These are phyloP conservation scores for Pholiota adiposa DNA, from an alignment of 1,284 basidiomycete genomes.

Conservation along the genomic window DNA sequence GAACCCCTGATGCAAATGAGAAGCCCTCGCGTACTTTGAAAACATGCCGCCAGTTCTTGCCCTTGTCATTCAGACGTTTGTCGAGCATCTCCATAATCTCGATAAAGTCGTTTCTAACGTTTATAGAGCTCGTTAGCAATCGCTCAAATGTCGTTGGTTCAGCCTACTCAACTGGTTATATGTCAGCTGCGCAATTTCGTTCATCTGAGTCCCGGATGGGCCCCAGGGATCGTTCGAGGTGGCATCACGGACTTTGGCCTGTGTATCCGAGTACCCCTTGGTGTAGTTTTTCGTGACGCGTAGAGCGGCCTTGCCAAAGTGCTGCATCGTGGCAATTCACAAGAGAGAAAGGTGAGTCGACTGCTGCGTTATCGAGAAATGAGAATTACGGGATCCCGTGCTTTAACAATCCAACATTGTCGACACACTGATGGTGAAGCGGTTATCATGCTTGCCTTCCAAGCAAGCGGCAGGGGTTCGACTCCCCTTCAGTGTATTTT, in stretches of 20 bases:
- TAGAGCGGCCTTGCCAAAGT: conserved; percentile 80
- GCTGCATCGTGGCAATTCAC: conserved; percentile 50
- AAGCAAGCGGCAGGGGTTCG: conserved; percentile 86
- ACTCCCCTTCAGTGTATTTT: conserved; percentile 60
- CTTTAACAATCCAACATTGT: too few species aligned
- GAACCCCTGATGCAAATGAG: not conserved
- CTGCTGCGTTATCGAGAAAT: not conserved
- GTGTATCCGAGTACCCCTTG: conserved; percentile 92
- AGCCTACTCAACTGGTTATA: conserved; percentile 83
- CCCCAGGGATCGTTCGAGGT: conserved; percentile 99
- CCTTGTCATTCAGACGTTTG: conserved; percentile 98
- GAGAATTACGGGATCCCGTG: too few species aligned
- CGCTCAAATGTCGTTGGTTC: not conserved
- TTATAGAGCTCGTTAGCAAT: conserved; percentile 1
- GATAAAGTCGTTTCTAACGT: conserved; percentile 89
- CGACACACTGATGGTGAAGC: conserved; percentile 72
- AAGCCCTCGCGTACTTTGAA: conserved; percentile 76
- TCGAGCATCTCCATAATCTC: conserved; percentile 99
- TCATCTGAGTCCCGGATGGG: conserved; percentile 98
- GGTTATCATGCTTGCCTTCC: conserved; percentile 88
- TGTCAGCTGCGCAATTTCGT: conserved; percentile 96
- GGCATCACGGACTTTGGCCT: conserved; percentile 96
- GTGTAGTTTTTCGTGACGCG: conserved; percentile 95
- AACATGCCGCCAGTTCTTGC: conserved; percentile 99
- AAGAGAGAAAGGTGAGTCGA: not conserved